Conservation (phyloP, 2,329 filamentous ascomycete species). For the Pseudodiploospora longispora region DNA sequence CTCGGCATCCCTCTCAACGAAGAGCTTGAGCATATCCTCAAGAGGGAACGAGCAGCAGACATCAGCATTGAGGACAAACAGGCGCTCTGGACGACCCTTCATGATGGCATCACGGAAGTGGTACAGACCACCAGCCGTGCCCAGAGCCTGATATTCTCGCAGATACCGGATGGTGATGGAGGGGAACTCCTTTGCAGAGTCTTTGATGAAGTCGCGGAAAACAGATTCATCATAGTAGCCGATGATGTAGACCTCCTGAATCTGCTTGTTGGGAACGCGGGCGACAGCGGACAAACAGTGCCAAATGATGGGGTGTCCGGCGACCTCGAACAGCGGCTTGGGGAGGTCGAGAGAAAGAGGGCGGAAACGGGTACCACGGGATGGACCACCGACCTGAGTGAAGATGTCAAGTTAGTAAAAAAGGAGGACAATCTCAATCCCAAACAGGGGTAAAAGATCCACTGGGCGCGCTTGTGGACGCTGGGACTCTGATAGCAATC, state of each 20-base stretch:
- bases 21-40: constrained; percentile 88
- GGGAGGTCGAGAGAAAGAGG: constrained; percentile 92
- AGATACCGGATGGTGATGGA: constrained; percentile 84
- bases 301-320: constrained; percentile 96
- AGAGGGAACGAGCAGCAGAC: constrained; percentile 98
- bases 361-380: constrained; percentile 89
- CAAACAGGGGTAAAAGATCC: not conserved
- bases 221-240: constrained; percentile 98
- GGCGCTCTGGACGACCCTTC: constrained; percentile 86
- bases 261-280: constrained; percentile 69
- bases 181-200: constrained; percentile 75
- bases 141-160: constrained; percentile 92
- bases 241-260: constrained; percentile 95
- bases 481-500: not conserved
- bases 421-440: not conserved
- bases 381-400: constrained; percentile 80
- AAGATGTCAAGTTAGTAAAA: not conserved
- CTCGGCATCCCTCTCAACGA: constrained; percentile 91
- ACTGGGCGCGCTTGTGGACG: too few species aligned
- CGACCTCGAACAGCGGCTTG: constrained; percentile 98
- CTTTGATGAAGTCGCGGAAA: constrained; percentile 97
- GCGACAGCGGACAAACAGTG: constrained; percentile 90
- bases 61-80: constrained; percentile 96
- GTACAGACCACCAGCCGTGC: constrained; percentile 93
- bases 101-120: constrained; percentile 98